Evolutionary conservation across 768 basidiomycete genomes (phyloP).

Genomic region (Leccinum arenicola): DNA sequence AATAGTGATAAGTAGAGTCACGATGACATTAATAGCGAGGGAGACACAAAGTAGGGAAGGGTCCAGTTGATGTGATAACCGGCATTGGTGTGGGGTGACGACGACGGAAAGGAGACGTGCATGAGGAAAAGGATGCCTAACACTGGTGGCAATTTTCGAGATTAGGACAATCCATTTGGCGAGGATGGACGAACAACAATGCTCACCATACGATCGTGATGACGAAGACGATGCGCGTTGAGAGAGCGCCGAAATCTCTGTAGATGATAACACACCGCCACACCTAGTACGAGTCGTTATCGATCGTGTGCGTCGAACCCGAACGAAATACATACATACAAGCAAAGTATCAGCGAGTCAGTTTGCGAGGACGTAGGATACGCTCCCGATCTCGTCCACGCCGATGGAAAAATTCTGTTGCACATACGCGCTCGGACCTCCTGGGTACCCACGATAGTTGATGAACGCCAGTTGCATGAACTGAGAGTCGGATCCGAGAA

Average conservation of each 20-base stretch:
- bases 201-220: slow-evolving; percentile 24
- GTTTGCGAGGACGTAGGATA: slow-evolving; percentile 27
- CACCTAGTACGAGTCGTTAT: slow-evolving; percentile 10
- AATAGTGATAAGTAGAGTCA: slow-evolving; percentile 24
- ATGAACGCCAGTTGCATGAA: slow-evolving; percentile 32
- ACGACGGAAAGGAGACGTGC: slow-evolving; percentile 26
- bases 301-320: background rate
- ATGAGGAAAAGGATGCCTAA: slow-evolving; percentile 24
- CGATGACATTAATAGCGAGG: slow-evolving; percentile 24
- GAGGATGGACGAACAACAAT: background rate
- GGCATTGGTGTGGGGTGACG: slow-evolving; percentile 23
- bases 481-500: slow-evolving; percentile 23
- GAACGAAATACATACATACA: slow-evolving; percentile 17
- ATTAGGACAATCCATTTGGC: background rate
- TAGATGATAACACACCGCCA: slow-evolving; percentile 32
- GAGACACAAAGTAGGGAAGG: slow-evolving; percentile 27
- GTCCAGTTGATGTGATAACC: slow-evolving; percentile 24
- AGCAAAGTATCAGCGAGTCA: slow-evolving; percentile 28
- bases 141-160: slow-evolving; percentile 4
- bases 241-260: slow-evolving; percentile 15
- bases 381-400: slow-evolving; percentile 23
- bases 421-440: slow-evolving; percentile 24
- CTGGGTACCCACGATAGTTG: slow-evolving; percentile 25
- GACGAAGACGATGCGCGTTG: slow-evolving; percentile 14
- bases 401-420: slow-evolving; percentile 29